These are phyloP conservation scores for Effrenium voratum DNA, from an alignment of 73 alveolate species.

Conservation along the genomic window DNA sequence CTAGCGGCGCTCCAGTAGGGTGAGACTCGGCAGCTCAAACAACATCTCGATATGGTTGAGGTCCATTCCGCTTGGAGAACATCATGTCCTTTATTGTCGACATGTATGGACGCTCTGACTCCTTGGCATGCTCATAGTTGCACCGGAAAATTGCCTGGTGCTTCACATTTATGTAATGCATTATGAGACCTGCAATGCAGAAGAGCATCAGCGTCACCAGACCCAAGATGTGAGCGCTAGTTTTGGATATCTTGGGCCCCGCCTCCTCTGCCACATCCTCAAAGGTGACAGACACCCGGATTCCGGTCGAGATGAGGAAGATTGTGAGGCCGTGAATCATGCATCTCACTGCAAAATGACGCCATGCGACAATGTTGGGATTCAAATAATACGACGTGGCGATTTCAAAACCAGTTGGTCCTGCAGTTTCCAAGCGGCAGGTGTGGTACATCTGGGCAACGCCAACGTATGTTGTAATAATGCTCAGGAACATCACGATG, in stretches of 20 bases:
- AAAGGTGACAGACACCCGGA: conserved; percentile 34
- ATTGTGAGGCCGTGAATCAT: conserved; percentile 59
- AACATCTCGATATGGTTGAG: too few species aligned
- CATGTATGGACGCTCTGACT: not conserved
- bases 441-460: conserved; percentile 43
- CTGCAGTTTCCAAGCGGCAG: conserved; percentile 2
- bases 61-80: not conserved
- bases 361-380: not conserved
- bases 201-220: not conserved
- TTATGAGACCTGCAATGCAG: not conserved
- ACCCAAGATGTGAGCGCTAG: conserved; percentile 3
- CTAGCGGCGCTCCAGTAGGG: too few species aligned
- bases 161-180: not conserved
- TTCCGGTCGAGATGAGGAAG: conserved; percentile 64
- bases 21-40: too few species aligned
- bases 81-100: not conserved
- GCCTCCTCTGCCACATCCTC: not conserved
- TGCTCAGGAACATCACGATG: not conserved
- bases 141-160: conserved; percentile 5
- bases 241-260: not conserved
- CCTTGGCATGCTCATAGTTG: conserved; percentile 8
- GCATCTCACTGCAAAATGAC: conserved; percentile 45
- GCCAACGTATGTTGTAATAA: not conserved
- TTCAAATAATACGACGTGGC: conserved; percentile 16
- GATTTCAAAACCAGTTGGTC: conserved; percentile 28